These are phyloP conservation scores for Ascosphaera pollenicola DNA, from an alignment of 2,329 filamentous ascomycete genomes.

Conservation along the genomic window DNA sequence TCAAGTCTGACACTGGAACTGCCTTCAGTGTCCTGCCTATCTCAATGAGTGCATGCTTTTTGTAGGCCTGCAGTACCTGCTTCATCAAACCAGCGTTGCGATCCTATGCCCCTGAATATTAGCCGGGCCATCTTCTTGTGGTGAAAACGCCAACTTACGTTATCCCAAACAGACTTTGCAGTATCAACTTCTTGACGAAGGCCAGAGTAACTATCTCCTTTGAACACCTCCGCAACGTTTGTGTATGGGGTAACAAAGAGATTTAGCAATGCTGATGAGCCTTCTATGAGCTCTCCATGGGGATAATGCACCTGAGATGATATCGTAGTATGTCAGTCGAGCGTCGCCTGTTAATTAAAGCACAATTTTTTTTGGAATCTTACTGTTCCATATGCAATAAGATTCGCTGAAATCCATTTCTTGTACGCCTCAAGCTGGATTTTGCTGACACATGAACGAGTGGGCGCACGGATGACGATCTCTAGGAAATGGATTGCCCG, in stretches of 20 bases:
- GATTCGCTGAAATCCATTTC: constrained; percentile 62
- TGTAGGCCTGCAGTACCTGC: constrained; percentile 48
- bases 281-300: no score
- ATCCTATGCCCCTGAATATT: constrained; percentile 25
- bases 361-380: no score
- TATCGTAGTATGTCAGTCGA: no score
- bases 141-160: no score
- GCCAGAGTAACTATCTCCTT: constrained; percentile 8
- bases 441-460: constrained; percentile 37
- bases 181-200: neutral
- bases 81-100: constrained; percentile 49
- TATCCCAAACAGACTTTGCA: no score
- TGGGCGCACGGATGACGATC: constrained; percentile 44
- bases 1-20: constrained; percentile 30
- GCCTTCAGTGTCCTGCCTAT: constrained; percentile 52
- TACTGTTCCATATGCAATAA: constrained; percentile 46
- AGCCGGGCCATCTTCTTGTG: no score
- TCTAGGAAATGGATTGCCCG: constrained; percentile 40
- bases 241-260: constrained; percentile 29
- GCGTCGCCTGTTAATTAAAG: no score
- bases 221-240: constrained; percentile 46
- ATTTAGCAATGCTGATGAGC: no score
- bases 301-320: no score
- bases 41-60: constrained; percentile 51
- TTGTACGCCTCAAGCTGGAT: constrained; percentile 81